Evolutionary conservation across 306 rosid genomes (phyloP).

Genomic region (Chamaecrista fasciculata): DNA sequence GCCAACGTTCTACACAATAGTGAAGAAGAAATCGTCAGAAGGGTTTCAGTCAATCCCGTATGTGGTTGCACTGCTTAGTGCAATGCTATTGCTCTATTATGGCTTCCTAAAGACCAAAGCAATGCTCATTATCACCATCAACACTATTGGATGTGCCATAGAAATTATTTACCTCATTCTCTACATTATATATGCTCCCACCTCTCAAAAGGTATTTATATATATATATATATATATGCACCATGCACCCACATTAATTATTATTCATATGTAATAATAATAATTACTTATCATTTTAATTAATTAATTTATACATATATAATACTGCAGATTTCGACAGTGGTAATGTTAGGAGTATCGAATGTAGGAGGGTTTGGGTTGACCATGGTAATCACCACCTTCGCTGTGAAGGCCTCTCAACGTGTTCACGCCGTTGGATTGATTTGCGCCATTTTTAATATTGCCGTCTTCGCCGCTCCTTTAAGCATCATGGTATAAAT

Average conservation of each 20-base stretch:
- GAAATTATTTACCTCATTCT: conserved; percentile 46
- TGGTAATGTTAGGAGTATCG: conserved; percentile 37
- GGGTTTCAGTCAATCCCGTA: conserved; percentile 72
- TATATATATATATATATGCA: too few species aligned
- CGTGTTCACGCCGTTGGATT: conserved; percentile 52
- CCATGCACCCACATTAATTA: too few species aligned
- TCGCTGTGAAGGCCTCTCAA: conserved; percentile 27
- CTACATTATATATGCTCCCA: conserved; percentile 51
- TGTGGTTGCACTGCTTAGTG: conserved; percentile 66
- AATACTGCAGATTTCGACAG: conserved; percentile 41
- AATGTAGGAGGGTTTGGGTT: conserved; percentile 39
- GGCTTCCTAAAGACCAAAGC: conserved; percentile 60
- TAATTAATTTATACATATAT: too few species aligned
- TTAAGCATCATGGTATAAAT: conserved; percentile 58
- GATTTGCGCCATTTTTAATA: conserved; percentile 57
- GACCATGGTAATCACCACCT: conserved; percentile 30
- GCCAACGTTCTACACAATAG: conserved; percentile 69
- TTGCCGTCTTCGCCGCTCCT: conserved; percentile 74
- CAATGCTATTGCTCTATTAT: conserved; percentile 54
- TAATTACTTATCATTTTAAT: too few species aligned
- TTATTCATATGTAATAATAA: too few species aligned
- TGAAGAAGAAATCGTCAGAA: conserved; percentile 55
- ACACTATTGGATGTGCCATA: conserved; percentile 49
- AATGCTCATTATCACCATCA: conserved; percentile 51
- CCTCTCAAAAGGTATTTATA: conserved; percentile 40